Conservation (phyloP, 306 rosid genomes). For the Luffa acutangula region DNA sequence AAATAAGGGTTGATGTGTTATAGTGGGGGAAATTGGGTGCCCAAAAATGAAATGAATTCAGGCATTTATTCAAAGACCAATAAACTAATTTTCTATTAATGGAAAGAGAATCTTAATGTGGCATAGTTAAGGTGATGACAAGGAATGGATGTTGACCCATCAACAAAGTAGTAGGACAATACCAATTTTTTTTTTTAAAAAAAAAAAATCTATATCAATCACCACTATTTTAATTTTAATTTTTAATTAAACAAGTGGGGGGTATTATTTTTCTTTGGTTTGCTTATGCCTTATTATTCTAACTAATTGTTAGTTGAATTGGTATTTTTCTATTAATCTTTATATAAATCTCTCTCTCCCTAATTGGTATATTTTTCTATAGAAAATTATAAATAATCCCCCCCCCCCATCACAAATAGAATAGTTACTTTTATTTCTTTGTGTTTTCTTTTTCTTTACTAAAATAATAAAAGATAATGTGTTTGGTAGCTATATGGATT, state of each 20-base stretch:
- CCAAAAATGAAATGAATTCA: background rate
- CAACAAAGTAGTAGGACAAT: conserved; percentile 33
- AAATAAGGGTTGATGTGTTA: background rate
- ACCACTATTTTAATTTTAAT: conserved; percentile 15
- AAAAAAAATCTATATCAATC: background rate
- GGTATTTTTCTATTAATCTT: background rate
- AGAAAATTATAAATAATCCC: background rate
- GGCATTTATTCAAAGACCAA: background rate
- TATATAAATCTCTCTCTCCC: background rate
- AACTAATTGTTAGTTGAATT: background rate
- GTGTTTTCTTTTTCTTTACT: background rate
- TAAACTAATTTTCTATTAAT: conserved; percentile 13
- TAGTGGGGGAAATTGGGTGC: background rate
- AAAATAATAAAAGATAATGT: background rate
- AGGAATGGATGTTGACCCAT: conserved; percentile 54
- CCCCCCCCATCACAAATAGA: background rate
- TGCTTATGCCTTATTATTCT: background rate
- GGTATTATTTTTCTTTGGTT: background rate
- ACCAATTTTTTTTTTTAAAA: conserved; percentile 5
- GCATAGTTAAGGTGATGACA: conserved; percentile 56
- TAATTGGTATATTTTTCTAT: background rate
- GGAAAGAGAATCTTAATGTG: conserved; percentile 33
- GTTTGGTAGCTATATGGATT: background rate
- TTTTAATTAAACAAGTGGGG: conserved; percentile 23
- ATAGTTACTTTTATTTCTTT: background rate